Conservation (phyloP, 345 rosid species). For the Excoecaria agallocha region DNA sequence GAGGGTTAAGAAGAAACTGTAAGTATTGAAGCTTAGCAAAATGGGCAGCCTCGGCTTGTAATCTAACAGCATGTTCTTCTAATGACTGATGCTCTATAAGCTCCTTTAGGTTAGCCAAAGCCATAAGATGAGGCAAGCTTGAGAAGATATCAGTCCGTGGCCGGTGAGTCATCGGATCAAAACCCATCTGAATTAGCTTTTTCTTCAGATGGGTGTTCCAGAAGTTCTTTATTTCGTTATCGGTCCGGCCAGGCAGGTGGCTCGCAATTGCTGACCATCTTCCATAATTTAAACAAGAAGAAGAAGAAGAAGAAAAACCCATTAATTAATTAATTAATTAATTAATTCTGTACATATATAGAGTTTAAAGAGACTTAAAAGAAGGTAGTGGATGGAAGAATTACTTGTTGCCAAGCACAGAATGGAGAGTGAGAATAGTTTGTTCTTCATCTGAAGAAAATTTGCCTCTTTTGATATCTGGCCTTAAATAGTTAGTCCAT, state of each 20-base stretch:
- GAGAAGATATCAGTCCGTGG: constrained; percentile 39
- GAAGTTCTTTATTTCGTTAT: constrained; percentile 32
- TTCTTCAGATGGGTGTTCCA: constrained; percentile 36
- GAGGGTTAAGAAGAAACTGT: constrained; percentile 50
- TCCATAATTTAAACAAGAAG: not conserved
- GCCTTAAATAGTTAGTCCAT: constrained; percentile 33
- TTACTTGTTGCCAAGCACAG: constrained; percentile 34
- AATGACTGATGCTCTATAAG: constrained; percentile 44
- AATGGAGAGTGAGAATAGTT: constrained; percentile 31
- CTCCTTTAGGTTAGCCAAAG: constrained; percentile 57
- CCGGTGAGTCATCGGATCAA: constrained; percentile 35
- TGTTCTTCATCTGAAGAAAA: constrained; percentile 32
- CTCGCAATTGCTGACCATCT: constrained; percentile 34
- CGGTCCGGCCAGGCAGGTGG: constrained; percentile 29
- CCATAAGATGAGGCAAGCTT: constrained; percentile 53
- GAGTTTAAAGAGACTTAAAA: not conserved
- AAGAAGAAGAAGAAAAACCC: not conserved
- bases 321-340: not conserved
- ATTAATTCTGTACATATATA: not conserved
- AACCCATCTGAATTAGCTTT: constrained; percentile 31
- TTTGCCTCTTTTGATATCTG: constrained; percentile 32
- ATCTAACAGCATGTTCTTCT: constrained; percentile 48
- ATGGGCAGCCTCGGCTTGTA: constrained; percentile 48
- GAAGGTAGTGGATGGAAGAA: not conserved
- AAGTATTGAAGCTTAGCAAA: constrained; percentile 47